Evolutionary conservation across 2,329 filamentous ascomycete genomes (phyloP).

Genomic region (Venturia aucupariae): DNA sequence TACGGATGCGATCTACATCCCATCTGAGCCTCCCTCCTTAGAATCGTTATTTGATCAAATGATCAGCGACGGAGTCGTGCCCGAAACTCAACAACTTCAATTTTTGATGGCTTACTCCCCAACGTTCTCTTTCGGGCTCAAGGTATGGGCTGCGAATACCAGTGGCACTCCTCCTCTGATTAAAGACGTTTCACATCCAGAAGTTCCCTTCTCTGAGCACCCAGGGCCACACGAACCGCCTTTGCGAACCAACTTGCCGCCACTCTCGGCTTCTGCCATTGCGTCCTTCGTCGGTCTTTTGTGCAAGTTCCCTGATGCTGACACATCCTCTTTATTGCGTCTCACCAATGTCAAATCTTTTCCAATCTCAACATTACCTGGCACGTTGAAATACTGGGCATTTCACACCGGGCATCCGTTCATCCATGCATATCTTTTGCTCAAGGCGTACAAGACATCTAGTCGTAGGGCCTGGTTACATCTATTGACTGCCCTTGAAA

Average conservation of each 20-base stretch:
- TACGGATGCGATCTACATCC: slow-evolving; percentile 7
- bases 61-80: slow-evolving; percentile 39
- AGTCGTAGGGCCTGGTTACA: neutral
- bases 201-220: neutral
- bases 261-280: neutral
- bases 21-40: slow-evolving; percentile 44
- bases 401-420: neutral
- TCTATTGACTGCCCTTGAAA: neutral
- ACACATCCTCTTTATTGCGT: neutral
- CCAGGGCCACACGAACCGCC: neutral
- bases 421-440: neutral
- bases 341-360: slow-evolving; percentile 1
- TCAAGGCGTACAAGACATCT: neutral
- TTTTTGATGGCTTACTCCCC: slow-evolving; percentile 40
- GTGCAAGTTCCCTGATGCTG: neutral
- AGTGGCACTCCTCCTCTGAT: neutral
- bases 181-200: neutral
- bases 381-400: neutral
- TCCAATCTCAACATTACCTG: neutral
- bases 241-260: neutral
- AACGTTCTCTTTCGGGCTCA: slow-evolving; percentile 10
- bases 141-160: slow-evolving; percentile 5
- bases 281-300: neutral
- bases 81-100: slow-evolving; percentile 42
- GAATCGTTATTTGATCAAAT: slow-evolving; percentile 52